phyloP scores from a whole-genome alignment of 192 early-diverging fungal genomes.

The Linnemannia schmuckeri region DNA sequence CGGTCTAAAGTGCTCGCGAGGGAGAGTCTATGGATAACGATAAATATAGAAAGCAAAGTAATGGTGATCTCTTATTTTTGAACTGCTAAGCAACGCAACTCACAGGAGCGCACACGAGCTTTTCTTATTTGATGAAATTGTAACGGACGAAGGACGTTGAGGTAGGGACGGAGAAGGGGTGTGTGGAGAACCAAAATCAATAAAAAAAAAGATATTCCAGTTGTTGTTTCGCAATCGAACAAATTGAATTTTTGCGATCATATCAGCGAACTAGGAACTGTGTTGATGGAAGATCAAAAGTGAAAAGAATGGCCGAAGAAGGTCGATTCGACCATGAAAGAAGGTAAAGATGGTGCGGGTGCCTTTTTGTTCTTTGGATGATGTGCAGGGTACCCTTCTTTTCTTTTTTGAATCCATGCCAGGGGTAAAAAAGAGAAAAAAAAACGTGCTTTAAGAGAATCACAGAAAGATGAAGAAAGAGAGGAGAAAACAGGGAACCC shows the following conservation, averaged over 20 bases:
- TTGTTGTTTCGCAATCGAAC: background rate
- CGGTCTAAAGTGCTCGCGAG: background rate
- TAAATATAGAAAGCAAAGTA: background rate
- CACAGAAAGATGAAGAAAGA: background rate
- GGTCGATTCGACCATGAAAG: background rate
- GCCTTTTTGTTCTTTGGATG: background rate
- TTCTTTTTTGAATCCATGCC: background rate
- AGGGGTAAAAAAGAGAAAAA: background rate
- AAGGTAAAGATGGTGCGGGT: background rate
- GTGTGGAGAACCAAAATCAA: background rate
- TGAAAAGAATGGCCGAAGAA: background rate
- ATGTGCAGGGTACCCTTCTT: too few species aligned
- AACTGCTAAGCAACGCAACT: background rate
- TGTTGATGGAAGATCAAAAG: background rate
- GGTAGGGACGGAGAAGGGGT: background rate
- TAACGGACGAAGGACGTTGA: background rate
- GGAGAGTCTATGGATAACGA: background rate
- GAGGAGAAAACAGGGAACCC: background rate
- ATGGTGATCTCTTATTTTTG: too few species aligned
- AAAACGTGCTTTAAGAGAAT: background rate
- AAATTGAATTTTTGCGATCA: background rate
- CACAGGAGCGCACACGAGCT: background rate
- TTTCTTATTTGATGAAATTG: background rate
- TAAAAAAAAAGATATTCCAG: background rate
- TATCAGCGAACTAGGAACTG: background rate